phyloP scores from a whole-genome alignment of 1,139 yeast genomes.

The Candida glucosophila region DNA sequence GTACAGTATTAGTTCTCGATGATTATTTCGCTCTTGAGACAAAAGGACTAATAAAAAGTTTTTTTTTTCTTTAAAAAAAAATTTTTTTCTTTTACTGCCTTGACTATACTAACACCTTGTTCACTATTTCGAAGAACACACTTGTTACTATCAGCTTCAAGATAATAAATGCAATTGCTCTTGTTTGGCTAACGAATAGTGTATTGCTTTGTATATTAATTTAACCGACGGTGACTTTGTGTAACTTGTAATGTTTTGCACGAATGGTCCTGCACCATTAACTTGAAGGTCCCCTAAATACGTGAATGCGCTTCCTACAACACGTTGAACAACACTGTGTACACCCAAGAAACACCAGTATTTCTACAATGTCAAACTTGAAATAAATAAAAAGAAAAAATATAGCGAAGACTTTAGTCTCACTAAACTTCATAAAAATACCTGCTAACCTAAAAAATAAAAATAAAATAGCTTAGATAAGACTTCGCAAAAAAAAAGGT shows the following conservation, averaged over 20 bases:
- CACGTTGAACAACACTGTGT: neutral
- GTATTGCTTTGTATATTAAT: too few relatives aligned
- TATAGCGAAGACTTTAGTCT: too few relatives aligned
- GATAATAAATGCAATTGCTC: too few relatives aligned
- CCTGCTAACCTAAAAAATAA: too few relatives aligned
- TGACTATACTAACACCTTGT: neutral
- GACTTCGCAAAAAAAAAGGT: neutral
- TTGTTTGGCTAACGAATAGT: too few relatives aligned
- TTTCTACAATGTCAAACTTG: neutral
- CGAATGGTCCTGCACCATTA: too few relatives aligned
- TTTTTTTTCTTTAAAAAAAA: neutral
- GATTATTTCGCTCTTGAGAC: neutral
- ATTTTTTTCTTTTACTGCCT: neutral
- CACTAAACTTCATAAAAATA: too few relatives aligned
- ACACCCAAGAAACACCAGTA: neutral
- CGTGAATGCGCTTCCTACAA: too few relatives aligned
- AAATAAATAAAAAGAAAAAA: neutral
- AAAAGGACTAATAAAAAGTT: neutral
- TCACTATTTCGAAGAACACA: conserved; percentile 1
- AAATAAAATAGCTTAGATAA: neutral
- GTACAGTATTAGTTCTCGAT: neutral
- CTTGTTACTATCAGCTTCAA: too few relatives aligned
- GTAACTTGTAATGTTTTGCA: too few relatives aligned
- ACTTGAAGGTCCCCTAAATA: too few relatives aligned
- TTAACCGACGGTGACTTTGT: too few relatives aligned